These are phyloP conservation scores for Chaetomiaceae sp. DNA, from an alignment of 2,329 filamentous ascomycete species.

Conservation along the genomic window DNA sequence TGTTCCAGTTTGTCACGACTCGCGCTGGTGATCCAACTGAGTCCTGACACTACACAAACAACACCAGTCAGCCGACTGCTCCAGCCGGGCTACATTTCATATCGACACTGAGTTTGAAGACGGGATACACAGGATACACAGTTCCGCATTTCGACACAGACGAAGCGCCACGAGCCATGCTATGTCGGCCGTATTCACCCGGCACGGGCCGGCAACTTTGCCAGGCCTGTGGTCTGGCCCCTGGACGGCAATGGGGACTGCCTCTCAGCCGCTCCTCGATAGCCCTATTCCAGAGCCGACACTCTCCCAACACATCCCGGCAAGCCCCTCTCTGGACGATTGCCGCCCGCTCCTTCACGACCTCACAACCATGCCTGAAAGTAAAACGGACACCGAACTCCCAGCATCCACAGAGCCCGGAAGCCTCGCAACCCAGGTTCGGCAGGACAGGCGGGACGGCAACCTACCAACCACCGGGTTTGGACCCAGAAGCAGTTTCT, in stretches of 20 bases:
- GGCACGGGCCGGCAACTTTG: slow-evolving; percentile 18
- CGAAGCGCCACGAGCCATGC: slow-evolving; percentile 8
- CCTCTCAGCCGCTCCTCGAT: slow-evolving; percentile 25
- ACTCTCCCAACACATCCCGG: slow-evolving; percentile 11
- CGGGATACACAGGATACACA: too few species aligned
- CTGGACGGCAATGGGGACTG: slow-evolving; percentile 23
- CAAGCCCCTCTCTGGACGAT: slow-evolving; percentile 10
- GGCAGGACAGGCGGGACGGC: slow-evolving; percentile 3
- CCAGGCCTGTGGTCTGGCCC: slow-evolving; percentile 30
- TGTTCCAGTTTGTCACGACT: too few species aligned
- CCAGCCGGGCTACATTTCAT: not conserved
- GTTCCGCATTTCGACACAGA: not conserved
- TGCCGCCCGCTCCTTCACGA: slow-evolving; percentile 21
- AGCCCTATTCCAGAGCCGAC: slow-evolving; percentile 20
- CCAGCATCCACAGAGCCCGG: slow-evolving; percentile 1
- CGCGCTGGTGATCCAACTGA: too few species aligned
- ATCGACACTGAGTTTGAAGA: too few species aligned
- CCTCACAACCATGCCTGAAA: slow-evolving; percentile 19
- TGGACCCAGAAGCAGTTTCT: slow-evolving; percentile 38
- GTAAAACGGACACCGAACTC: slow-evolving; percentile 15
- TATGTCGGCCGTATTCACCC: slow-evolving; percentile 19
- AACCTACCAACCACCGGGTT: slow-evolving; percentile 21
- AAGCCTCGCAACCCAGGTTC: slow-evolving; percentile 17
- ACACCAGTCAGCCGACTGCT: not conserved
- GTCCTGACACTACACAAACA: not conserved